These are phyloP conservation scores for Fusarium sp. DNA, from an alignment of 2,329 filamentous ascomycete genomes.

Conservation along the genomic window DNA sequence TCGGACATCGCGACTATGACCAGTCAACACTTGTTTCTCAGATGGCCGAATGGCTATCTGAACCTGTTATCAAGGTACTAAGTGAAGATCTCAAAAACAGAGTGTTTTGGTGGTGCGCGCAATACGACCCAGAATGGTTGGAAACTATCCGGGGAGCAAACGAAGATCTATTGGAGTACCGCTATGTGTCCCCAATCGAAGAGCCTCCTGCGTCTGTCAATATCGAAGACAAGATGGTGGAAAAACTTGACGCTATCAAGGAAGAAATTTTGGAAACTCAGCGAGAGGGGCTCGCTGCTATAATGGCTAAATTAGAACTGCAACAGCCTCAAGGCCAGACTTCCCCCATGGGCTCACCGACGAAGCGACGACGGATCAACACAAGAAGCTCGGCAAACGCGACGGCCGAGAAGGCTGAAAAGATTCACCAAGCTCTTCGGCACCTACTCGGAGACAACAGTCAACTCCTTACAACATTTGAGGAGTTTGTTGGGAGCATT, in stretches of 20 bases:
- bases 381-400: accelerated
- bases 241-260: no score
- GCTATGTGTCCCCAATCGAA: no score
- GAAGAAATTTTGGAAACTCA: no score
- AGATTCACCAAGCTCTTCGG: not conserved
- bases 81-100: constrained; percentile 2
- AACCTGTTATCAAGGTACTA: not conserved
- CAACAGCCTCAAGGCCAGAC: no score
- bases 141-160: not conserved
- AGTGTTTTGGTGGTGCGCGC: not conserved
- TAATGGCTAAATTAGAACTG: no score
- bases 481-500: no score
- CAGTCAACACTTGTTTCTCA: not conserved
- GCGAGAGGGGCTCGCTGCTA: no score
- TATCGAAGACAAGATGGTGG: no score
- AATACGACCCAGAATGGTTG: not conserved
- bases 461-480: no score
- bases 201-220: no score
- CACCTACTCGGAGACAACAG: not conserved
- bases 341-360: no score
- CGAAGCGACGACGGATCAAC: not conserved
- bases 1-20: not conserved
- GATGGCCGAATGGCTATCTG: not conserved
- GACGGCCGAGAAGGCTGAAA: no score
- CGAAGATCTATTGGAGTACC: not conserved